Base-by-base conservation (phyloP, 176 grass and related monocot genomes). In the Ananas comosus region DNA sequence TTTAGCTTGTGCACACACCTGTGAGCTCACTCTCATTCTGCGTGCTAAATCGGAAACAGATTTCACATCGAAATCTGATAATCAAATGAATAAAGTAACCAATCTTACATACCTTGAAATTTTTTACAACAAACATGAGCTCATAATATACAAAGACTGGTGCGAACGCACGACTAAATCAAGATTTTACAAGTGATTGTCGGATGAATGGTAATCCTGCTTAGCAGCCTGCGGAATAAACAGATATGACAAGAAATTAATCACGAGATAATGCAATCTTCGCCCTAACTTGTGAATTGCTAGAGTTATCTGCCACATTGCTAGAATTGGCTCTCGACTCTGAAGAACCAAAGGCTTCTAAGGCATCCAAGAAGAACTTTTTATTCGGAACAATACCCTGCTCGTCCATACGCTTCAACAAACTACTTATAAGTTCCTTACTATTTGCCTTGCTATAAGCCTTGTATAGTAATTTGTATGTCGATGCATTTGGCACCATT, bases 391-490 rank as follows among this genome's bases (percentile, higher is more conserved):
- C 81, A 69, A 92, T 92, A 67, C 92, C 86, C 75, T 89, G 81
- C 52, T 72, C 64, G 28, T 89, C 70, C 92, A 96, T 96, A 17
- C 49, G 71, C 68, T 91, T 82, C 63, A 91, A 78, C 81, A 96
- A 82, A 81, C 73, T 88, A 80, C 89, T 77, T 9, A 91, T 74
- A 77, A 96, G 88, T 7, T 74, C 74, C 79, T 91, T 91, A 77
- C 87, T 77, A 8, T 81, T 77, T 0, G 58, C 86, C 64, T 80
- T 91, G 51, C 82, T 86, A 70, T 88, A 91, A 23, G 83, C 88
- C 68, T 83, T 96, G 81, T 96, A 96, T 70, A 96, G 92, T 76
- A 96, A 80, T 78, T 92, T 92, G 70, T 89, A 96, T 12, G 92
- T 96, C 17, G 92, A 91, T 63, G 81, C 79, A 76, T 74, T 79